Evolutionary conservation across 1,139 yeast species (phyloP).

Genomic region (Yamadazyma mexicana): DNA sequence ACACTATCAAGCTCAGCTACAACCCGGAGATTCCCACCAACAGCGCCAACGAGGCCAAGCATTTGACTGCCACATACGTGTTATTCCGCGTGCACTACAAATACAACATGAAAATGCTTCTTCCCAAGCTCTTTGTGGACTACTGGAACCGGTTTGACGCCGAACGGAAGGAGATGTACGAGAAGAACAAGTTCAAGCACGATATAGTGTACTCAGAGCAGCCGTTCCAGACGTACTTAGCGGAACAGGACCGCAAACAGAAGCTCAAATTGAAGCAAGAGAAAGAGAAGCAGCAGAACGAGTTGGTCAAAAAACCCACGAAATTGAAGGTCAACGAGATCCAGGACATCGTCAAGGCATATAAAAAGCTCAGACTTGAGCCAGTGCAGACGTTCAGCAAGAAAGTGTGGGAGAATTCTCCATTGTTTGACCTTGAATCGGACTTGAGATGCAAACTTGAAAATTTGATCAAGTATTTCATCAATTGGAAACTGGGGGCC

Average conservation of each 20-base stretch:
- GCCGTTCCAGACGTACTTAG: conserved; percentile 63
- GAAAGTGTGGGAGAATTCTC: conserved; percentile 67
- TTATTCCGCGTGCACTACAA: conserved; percentile 76
- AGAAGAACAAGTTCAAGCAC: conserved; percentile 48
- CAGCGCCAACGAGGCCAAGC: conserved; percentile 87
- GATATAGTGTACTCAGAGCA: conserved; percentile 58
- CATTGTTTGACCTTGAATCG: conserved; percentile 51
- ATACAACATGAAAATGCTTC: conserved; percentile 81
- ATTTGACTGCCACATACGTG: conserved; percentile 86
- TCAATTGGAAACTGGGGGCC: conserved; percentile 46
- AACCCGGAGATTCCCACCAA: conserved; percentile 67
- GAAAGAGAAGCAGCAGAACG: conserved; percentile 8
- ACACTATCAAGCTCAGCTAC: conserved; percentile 57
- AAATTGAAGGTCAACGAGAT: conserved; percentile 4
- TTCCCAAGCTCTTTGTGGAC: conserved; percentile 78
- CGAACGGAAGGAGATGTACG: conserved; percentile 47
- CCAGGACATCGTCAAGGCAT: background rate
- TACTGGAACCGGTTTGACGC: conserved; percentile 75
- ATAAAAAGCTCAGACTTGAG: conserved; percentile 6
- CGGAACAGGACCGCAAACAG: conserved; percentile 22
- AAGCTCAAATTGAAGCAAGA: conserved; percentile 9
- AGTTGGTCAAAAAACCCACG: conserved; percentile 4
- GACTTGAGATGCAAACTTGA: conserved; percentile 56
- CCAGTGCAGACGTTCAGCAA: conserved; percentile 41
- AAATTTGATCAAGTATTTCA: conserved; percentile 50